Evolutionary conservation across 192 early-diverging fungal genomes (phyloP).

Genomic region (Endogone sp.): DNA sequence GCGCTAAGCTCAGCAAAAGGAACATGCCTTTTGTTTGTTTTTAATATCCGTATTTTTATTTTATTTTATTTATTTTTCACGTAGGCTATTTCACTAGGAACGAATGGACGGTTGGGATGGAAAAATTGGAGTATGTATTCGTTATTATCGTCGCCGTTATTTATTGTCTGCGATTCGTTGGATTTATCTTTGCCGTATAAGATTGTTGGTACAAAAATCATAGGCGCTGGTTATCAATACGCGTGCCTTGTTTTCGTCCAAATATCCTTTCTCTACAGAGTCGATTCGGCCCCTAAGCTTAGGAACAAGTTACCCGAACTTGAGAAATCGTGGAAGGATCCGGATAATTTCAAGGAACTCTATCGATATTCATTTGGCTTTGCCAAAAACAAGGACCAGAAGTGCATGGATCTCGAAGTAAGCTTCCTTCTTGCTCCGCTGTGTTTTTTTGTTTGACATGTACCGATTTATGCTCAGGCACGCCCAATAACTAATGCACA

Average conservation of each 20-base stretch:
- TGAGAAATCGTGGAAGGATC: constrained; percentile 25
- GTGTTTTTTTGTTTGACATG: constrained; percentile 2
- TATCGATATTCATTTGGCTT: constrained; percentile 61
- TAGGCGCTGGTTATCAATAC: background rate
- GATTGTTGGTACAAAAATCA: too few species aligned
- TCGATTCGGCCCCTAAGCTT: background rate
- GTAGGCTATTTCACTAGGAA: background rate
- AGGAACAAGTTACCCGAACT: constrained; percentile 4
- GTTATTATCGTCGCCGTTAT: too few species aligned
- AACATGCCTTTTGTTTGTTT: too few species aligned
- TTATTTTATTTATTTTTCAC: background rate
- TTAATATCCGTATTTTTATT: too few species aligned
- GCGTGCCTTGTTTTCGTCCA: background rate
- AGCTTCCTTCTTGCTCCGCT: background rate
- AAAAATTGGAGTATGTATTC: background rate
- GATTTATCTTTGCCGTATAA: too few species aligned
- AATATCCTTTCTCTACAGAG: background rate
- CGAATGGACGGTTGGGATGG: background rate
- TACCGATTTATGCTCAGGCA: too few species aligned
- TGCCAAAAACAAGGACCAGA: constrained; percentile 59
- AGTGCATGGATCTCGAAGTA: constrained; percentile 57
- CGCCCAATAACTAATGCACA: too few species aligned
- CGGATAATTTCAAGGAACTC: constrained; percentile 50
- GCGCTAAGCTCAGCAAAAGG: too few species aligned
- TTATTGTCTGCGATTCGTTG: too few species aligned